Evolutionary conservation across 2,329 filamentous ascomycete genomes (phyloP), one percentile per base, ranked within the genome.

Genomic region (Pestalotiopsis sp.): DNA sequence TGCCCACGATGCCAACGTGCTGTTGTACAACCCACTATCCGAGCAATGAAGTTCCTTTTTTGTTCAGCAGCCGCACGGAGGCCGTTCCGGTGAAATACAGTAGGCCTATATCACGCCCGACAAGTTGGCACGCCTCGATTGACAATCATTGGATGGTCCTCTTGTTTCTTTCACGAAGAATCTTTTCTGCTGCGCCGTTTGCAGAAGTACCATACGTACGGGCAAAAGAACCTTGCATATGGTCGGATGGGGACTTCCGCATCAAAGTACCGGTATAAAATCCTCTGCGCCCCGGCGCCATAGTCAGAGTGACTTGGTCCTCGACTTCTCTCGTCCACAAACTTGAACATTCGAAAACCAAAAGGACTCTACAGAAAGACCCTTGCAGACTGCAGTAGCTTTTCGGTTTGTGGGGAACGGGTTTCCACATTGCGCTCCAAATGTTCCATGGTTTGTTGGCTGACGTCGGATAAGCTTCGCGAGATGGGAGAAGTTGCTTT

Each of bases 201-300:
- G 57, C 57, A 59, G 27, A 59, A 59, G 57, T 59, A 59, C 57
- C 57, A 36, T 23, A 36, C 57, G 23, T 36, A 17, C 27, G 14
- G 23, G 55, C 57, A 59, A 59, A 59, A 59, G 57, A 6, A 59
- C 57, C 57, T 59, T 59, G 57, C 57, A 59, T 27, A n/a, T 17
- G 23, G 23, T 17, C 17, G 17, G 17, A n/a, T 20, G 17, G 17
- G 45, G 23, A 23, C 23, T 7, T 36, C 11, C 23, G 23, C 20
- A 59, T 36, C 57, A 25, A 59, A 59, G 57, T 59, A 59, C 57
- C 57, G 12, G 25, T 59, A 59, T 59, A 59, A 27, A 59, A 14
- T 13, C 23, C 25, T 27, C 17, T n/a, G 4, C 11, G 27, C 57
- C 57, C 45, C 45, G 11, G 45, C 17, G n/a, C 45, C 45, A 52